Conservation (phyloP, 2,329 filamentous ascomycete genomes). For the Ascochyta pisi region DNA sequence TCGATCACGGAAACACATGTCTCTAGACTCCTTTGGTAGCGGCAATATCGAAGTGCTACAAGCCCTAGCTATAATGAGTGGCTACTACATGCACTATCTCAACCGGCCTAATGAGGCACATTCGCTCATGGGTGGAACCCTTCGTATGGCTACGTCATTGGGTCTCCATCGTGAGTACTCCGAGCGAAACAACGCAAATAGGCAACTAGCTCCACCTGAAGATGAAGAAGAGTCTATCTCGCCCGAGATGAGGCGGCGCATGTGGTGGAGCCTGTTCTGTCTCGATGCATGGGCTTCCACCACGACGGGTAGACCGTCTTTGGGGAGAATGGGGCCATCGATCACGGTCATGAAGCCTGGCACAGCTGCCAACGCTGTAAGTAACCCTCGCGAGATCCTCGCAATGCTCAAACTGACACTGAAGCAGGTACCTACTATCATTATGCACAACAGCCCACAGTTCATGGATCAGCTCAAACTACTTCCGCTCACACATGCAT, state of each 20-base stretch:
- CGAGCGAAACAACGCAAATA: constrained; percentile 36
- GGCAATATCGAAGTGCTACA: constrained; percentile 77
- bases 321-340: constrained; percentile 48
- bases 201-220: constrained; percentile 27
- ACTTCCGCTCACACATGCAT: constrained; percentile 75
- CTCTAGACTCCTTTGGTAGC: constrained; percentile 71
- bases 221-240: constrained; percentile 44
- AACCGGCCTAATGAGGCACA: constrained; percentile 80
- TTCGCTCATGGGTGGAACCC: constrained; percentile 72
- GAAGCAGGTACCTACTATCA: constrained; percentile 27
- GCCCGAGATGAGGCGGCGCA: constrained; percentile 50
- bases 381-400: constrained; percentile 2
- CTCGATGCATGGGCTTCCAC: constrained; percentile 54
- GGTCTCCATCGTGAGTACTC: constrained; percentile 72
- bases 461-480: constrained; percentile 66
- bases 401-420: constrained; percentile 8
- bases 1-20: constrained; percentile 70
- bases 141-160: constrained; percentile 76
- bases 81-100: constrained; percentile 79
- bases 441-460: constrained; percentile 44
- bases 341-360: constrained; percentile 50
- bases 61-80: constrained; percentile 73
- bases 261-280: constrained; percentile 56
- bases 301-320: constrained; percentile 51
- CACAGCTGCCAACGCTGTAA: constrained; percentile 41